Evolutionary conservation across 2,329 filamentous ascomycete genomes (phyloP), one percentile per base, ranked within the genome.

Genomic region (Huntiella savannae): DNA sequence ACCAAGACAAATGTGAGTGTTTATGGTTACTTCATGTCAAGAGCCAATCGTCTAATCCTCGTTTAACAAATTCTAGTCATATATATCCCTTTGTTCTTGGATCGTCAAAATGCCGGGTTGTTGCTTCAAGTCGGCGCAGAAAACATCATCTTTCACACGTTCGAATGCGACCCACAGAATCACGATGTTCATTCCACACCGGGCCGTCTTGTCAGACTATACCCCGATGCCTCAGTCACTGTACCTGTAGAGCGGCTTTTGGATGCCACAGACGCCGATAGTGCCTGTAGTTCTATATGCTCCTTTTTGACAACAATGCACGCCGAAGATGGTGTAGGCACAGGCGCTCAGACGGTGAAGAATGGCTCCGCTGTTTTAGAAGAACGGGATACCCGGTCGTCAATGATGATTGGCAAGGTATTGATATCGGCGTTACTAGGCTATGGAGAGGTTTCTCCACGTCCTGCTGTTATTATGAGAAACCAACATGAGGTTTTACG

Each of bases 401-500:
- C 73, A 0, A 59, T 55, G 1, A 58, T 75, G 10, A 62, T 77
- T 0, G 75, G 69, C 0, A 66, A 75, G 36, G 60, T 71, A 4
- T 58, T 66, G 3, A 41, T 52, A 0, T 60, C 61, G 0, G 57
- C 70, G 3, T 51, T 73, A 1, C 55, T 57, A 10, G 58, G 63
- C 3, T 12, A 35, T 1, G 69, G 68, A 0, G 43, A 51, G 1
- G 46, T 54, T 0, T 46, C 51, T 3, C 12, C 55, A 0, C 52
- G 53, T 0, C 5, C 42, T 0, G 56, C 59, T 0, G 60, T 76
- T 12, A 57, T 51, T 39, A 77, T 77, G 49, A 59, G 67, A 28
- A 70, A 67, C 0, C 65, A 69, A 2, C 71, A 77, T 35, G 71
- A 77, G 11, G 63, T 74, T 1, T 47, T 70, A 8, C 73, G 62